Percentiles rank a stretch among this genome's conserved stretches.
phyloP scores from a whole-genome alignment of 768 basidiomycete species.

The Tylopilus felleus region DNA sequence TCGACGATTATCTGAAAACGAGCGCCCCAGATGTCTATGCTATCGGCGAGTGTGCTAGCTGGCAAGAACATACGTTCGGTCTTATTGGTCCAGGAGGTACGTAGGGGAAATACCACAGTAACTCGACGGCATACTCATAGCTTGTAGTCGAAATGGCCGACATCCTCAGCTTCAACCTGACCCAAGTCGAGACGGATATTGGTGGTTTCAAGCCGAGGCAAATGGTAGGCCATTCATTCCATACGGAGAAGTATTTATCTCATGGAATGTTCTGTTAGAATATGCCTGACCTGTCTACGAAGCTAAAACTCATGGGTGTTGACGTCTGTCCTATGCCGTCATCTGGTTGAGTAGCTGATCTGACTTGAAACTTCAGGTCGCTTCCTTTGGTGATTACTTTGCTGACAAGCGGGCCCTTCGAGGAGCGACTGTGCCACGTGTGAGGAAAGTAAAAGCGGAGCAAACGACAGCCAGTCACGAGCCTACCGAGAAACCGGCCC shows the following conservation, averaged over 20 bases:
- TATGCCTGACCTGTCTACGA: conserved; percentile 65
- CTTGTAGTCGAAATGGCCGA: conserved; percentile 64
- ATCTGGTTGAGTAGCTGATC: not conserved
- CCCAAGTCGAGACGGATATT: conserved; percentile 43
- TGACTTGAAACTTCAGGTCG: conserved; percentile 37
- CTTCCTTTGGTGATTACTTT: conserved; percentile 72
- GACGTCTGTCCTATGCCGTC: conserved; percentile 36
- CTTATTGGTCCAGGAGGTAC: conserved; percentile 67
- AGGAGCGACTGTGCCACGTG: not conserved
- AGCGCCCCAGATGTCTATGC: conserved; percentile 61
- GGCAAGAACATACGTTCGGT: conserved; percentile 66
- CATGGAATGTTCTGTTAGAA: conserved; percentile 32
- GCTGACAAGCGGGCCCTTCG: conserved; percentile 44
- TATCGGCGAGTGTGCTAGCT: conserved; percentile 74
- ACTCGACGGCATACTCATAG: not conserved
- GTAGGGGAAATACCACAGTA: too few species aligned
- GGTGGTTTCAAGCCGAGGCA: conserved; percentile 41
- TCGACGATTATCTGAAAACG: conserved; percentile 56
- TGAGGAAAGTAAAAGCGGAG: not conserved
- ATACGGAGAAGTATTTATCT: not conserved
- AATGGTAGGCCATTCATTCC: conserved; percentile 34
- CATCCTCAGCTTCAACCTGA: conserved; percentile 69
- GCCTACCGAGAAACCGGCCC: not conserved
- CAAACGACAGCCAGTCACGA: not conserved
- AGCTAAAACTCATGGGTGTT: conserved; percentile 57